Evolutionary conservation across 2,329 filamentous ascomycete genomes (phyloP).

Genomic region (Chrysoporthe deuterocubensis): DNA sequence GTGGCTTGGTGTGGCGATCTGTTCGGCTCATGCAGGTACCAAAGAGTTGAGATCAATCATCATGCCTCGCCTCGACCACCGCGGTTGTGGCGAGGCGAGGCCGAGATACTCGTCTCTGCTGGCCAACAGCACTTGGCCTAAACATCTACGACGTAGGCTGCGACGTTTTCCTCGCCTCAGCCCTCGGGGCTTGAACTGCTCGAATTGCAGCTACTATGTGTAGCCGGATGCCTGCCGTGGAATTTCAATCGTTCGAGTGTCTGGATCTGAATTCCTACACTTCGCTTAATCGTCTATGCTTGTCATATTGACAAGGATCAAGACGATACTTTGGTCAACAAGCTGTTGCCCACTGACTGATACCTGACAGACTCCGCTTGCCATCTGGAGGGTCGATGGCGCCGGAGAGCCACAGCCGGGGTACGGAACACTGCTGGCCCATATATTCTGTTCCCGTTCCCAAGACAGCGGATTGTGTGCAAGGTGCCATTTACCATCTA

Average conservation of each 20-base stretch:
- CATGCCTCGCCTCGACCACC: not conserved
- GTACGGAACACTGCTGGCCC: not conserved
- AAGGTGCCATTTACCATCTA: slow-evolving; percentile 1
- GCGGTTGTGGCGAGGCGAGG: not conserved
- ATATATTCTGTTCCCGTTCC: not conserved
- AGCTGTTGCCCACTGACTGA: not conserved
- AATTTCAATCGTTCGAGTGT: slow-evolving; percentile 18
- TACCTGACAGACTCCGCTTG: slow-evolving; percentile 6
- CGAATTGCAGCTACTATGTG: slow-evolving; percentile 18
- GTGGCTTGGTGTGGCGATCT: not conserved
- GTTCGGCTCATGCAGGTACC: slow-evolving; percentile 1
- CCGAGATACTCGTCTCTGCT: not conserved
- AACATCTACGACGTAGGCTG: not conserved
- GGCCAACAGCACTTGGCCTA: not conserved
- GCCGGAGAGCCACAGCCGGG: not conserved
- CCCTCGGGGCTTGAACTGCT: not conserved
- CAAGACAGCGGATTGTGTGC: not conserved
- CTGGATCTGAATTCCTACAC: slow-evolving; percentile 20
- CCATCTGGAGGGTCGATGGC: slow-evolving; percentile 18
- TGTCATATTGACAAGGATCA: slow-evolving; percentile 26
- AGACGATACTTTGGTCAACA: slow-evolving; percentile 25
- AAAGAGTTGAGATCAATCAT: not conserved
- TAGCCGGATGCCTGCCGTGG: slow-evolving; percentile 19
- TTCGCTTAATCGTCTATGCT: slow-evolving; percentile 27
- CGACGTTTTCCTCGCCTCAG: not conserved